Percentiles rank a stretch among this genome's conserved stretches.
Evolutionary conservation across 805 yeast genomes (phyloP).

Genomic region (Torulaspora quercuum): DNA sequence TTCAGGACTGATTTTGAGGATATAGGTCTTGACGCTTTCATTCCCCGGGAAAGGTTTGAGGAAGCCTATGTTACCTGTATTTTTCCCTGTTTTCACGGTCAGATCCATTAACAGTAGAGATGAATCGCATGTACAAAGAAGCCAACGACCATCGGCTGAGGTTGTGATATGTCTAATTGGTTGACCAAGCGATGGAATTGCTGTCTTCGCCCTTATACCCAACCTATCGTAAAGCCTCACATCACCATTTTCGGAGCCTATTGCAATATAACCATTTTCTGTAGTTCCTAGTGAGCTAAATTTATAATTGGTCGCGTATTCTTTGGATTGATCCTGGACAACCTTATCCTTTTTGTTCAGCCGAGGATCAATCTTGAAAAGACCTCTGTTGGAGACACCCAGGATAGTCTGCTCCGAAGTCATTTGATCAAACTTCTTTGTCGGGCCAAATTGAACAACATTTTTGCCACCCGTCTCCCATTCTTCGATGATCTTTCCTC

Average conservation of each 20-base stretch:
- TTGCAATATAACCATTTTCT: conserved; percentile 68
- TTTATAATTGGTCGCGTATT: conserved; percentile 51
- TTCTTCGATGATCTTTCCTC: conserved; percentile 82
- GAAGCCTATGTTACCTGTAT: conserved; percentile 62
- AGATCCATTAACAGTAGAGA: conserved; percentile 70
- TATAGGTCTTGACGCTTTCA: conserved; percentile 64
- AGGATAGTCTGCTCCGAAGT: conserved; percentile 69
- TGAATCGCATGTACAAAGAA: conserved; percentile 73
- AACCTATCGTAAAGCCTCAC: conserved; percentile 67
- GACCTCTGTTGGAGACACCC: conserved; percentile 61
- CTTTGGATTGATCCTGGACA: conserved; percentile 53
- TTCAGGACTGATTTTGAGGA: conserved; percentile 66
- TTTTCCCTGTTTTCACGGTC: conserved; percentile 56
- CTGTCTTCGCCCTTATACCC: conserved; percentile 74
- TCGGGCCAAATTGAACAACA: conserved; percentile 61
- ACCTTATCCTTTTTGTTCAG: conserved; percentile 50
- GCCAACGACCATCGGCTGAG: conserved; percentile 76
- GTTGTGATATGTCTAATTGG: conserved; percentile 62
- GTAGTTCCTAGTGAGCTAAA: conserved; percentile 69
- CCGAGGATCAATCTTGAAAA: conserved; percentile 82
- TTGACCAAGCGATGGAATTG: conserved; percentile 81
- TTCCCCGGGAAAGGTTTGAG: conserved; percentile 59
- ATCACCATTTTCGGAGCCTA: conserved; percentile 72
- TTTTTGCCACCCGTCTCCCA: conserved; percentile 59
- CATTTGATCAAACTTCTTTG: conserved; percentile 68